Evolutionary conservation across 2,329 filamentous ascomycete genomes (phyloP).

Genomic region (Sarocladium oryzae): DNA sequence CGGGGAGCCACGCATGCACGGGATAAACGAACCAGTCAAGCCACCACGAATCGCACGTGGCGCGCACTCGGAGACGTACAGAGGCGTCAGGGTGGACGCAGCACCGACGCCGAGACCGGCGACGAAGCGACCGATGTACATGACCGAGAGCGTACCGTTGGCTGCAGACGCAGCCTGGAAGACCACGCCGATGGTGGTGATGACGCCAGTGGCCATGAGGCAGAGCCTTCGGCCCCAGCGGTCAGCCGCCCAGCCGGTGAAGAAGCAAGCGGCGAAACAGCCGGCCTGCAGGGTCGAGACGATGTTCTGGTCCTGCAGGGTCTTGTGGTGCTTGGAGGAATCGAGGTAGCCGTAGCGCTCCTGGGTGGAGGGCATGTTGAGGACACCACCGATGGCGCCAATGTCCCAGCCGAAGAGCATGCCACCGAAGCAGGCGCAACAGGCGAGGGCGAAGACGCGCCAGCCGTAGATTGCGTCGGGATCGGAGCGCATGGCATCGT

Average conservation of each 20-base stretch:
- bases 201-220: conserved; percentile 48
- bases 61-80: conserved; percentile 43
- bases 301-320: conserved; percentile 57
- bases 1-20: no score
- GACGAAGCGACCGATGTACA: conserved; percentile 59
- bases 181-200: conserved; percentile 56
- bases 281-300: conserved; percentile 66
- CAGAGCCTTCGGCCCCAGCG: conserved; percentile 46
- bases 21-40: conserved; percentile 32
- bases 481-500: conserved; percentile 64
- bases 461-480: conserved; percentile 64
- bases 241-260: conserved; percentile 48
- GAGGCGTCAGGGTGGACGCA: conserved; percentile 37
- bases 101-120: conserved; percentile 44
- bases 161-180: conserved; percentile 54
- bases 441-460: conserved; percentile 59
- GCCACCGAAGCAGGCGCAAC: conserved; percentile 62
- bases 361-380: conserved; percentile 53
- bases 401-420: conserved; percentile 47
- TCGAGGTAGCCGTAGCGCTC: conserved; percentile 30
- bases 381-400: conserved; percentile 61
- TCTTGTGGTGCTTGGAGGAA: conserved; percentile 24
- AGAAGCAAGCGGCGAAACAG: conserved; percentile 57
- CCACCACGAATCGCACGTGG: conserved; percentile 44
- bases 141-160: conserved; percentile 48